phyloP scores from a whole-genome alignment of 805 yeast species.

The Metschnikowia chrysomelidarum region DNA sequence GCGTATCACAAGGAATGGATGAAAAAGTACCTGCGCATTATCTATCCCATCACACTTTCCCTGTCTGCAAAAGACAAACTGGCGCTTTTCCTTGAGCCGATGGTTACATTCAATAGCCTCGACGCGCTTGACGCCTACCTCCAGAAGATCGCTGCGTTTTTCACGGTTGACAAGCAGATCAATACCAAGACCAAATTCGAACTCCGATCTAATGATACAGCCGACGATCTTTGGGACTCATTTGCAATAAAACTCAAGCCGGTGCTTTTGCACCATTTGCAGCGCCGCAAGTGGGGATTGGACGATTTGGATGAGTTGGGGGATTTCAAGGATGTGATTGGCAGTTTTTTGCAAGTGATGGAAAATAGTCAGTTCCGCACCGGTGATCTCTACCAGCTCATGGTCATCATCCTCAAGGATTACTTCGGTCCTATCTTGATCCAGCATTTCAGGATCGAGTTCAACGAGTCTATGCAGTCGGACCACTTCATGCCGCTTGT shows the following conservation, averaged over 20 bases:
- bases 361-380: conserved; percentile 68
- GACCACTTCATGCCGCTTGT: conserved; percentile 90
- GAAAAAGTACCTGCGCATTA: conserved; percentile 64
- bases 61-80: conserved; percentile 25
- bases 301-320: conserved; percentile 43
- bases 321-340: conserved; percentile 60
- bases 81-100: conserved; percentile 29
- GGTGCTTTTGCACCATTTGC: conserved; percentile 48
- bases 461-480: conserved; percentile 59
- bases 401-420: conserved; percentile 55
- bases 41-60: conserved; percentile 56
- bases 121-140: conserved; percentile 53
- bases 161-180: conserved; percentile 70
- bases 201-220: conserved; percentile 58
- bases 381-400: conserved; percentile 56
- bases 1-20: conserved; percentile 71
- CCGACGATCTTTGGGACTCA: conserved; percentile 75
- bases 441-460: conserved; percentile 56
- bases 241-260: conserved; percentile 59
- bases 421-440: conserved; percentile 58
- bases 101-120: conserved; percentile 29
- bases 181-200: conserved; percentile 61
- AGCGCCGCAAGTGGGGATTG: conserved; percentile 32
- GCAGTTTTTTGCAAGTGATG: conserved; percentile 71
- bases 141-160: conserved; percentile 67